These are phyloP conservation scores for Fusarium guadeloupense DNA, from an alignment of 2,329 filamentous ascomycete species.

Conservation along the genomic window DNA sequence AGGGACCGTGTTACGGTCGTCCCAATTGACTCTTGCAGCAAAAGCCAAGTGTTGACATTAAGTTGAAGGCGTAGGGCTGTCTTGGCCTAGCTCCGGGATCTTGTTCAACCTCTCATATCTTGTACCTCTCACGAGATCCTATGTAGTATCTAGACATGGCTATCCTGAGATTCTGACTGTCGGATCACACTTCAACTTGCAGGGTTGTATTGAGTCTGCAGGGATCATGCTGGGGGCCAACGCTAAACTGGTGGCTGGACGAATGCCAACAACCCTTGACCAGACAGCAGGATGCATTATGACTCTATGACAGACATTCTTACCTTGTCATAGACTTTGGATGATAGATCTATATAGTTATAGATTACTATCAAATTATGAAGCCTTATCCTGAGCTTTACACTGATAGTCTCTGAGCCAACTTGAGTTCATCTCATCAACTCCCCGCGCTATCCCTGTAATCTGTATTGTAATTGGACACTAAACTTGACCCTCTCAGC, in stretches of 20 bases:
- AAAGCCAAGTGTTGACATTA: neutral
- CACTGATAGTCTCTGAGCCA: no score
- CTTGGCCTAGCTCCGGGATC: neutral
- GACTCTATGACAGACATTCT: no score
- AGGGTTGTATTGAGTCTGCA: neutral
- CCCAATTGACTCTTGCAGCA: neutral
- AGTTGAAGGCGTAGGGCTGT: neutral
- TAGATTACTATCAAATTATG: no score
- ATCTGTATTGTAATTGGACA: neutral
- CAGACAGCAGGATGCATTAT: no score
- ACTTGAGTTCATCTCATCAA: neutral
- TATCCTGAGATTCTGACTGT: neutral
- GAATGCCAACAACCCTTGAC: neutral
- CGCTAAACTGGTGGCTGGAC: neutral
- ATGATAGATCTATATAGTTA: no score
- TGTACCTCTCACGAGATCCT: neutral
- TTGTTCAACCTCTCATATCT: neutral
- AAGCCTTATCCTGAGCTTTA: no score
- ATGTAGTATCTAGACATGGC: neutral
- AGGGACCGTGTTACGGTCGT: neutral
- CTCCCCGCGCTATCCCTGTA: slow-evolving; percentile 1
- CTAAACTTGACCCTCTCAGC: neutral
- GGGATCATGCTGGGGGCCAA: neutral
- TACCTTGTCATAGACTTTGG: no score
- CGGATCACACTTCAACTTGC: neutral